A percentile compares a stretch with the other conserved stretches of the same genome.
phyloP scores from a whole-genome alignment of 768 basidiomycete genomes.

The Phylloporus scabripes region DNA sequence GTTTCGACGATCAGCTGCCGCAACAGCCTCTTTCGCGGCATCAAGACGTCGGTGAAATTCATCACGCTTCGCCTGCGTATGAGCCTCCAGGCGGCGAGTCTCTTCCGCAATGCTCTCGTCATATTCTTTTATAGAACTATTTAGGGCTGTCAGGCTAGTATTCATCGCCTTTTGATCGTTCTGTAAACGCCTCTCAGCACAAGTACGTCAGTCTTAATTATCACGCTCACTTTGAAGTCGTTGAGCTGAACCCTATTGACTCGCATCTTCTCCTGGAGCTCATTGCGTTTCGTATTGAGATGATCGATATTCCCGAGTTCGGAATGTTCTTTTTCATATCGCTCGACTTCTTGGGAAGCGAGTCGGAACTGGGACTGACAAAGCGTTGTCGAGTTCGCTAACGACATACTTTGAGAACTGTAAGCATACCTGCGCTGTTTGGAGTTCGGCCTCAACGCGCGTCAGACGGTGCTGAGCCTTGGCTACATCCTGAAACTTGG shows the following conservation, averaged over 20 bases:
- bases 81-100: slow-evolving; percentile 45
- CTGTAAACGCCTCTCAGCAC: slow-evolving; percentile 30
- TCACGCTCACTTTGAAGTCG: slow-evolving; percentile 39
- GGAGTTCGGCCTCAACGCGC: slow-evolving; percentile 37
- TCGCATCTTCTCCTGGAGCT: slow-evolving; percentile 38
- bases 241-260: slow-evolving; percentile 40
- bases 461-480: slow-evolving; percentile 34
- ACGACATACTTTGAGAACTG: slow-evolving; percentile 1
- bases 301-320: slow-evolving; percentile 44
- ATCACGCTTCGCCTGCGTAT: slow-evolving; percentile 60
- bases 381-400: neutral
- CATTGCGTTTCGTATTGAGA: slow-evolving; percentile 36
- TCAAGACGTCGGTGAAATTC: slow-evolving; percentile 49
- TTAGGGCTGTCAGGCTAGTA: slow-evolving; percentile 31
- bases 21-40: slow-evolving; percentile 37
- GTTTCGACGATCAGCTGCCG: slow-evolving; percentile 33
- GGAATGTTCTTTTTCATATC: slow-evolving; percentile 35
- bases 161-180: slow-evolving; percentile 49
- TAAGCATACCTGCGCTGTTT: slow-evolving; percentile 34
- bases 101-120: slow-evolving; percentile 50
- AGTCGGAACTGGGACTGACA: slow-evolving; percentile 30
- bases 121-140: slow-evolving; percentile 31
- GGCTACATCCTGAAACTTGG: slow-evolving; percentile 38
- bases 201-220: neutral
- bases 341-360: slow-evolving; percentile 34